phyloP scores from a whole-genome alignment of 495 filamentous ascomycete species.

The Penicillium flavigenum region DNA sequence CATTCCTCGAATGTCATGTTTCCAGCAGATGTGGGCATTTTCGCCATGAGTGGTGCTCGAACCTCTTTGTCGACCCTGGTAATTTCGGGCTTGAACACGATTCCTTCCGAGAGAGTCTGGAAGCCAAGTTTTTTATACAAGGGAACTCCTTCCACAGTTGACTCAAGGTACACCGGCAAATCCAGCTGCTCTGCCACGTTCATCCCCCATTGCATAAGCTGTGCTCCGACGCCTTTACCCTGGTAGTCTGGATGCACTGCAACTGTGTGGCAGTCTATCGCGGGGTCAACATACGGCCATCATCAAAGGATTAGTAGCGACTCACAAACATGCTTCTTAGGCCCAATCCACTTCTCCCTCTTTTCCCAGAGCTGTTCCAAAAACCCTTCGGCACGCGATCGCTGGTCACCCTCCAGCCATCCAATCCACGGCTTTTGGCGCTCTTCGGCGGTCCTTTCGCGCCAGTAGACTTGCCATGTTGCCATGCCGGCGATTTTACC shows the following conservation, averaged over 20 bases:
- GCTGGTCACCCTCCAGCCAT: constrained; percentile 12
- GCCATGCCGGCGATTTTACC: constrained; percentile 23
- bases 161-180: constrained; percentile 12
- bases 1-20: constrained; percentile 3
- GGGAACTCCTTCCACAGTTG: constrained; percentile 10
- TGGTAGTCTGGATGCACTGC: constrained; percentile 17
- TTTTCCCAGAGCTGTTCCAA: constrained; percentile 7
- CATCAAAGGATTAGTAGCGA: not conserved
- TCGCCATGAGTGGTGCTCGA: constrained; percentile 15
- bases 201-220: constrained; percentile 17
- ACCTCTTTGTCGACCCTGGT: constrained; percentile 9
- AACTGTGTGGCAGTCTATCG: constrained; percentile 13
- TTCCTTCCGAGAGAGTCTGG: constrained; percentile 4
- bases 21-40: constrained; percentile 12
- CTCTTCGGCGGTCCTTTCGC: constrained; percentile 12
- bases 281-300: not conserved
- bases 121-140: constrained; percentile 13
- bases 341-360: constrained; percentile 1
- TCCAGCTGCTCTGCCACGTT: constrained; percentile 5
- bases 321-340: constrained; percentile 15
- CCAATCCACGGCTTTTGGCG: constrained; percentile 16
- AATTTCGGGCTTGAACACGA: constrained; percentile 10
- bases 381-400: constrained; percentile 3
- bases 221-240: constrained; percentile 7
- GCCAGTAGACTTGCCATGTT: constrained; percentile 20